phyloP scores from a whole-genome alignment of 768 basidiomycete genomes.

The Kwoniella sp. region DNA sequence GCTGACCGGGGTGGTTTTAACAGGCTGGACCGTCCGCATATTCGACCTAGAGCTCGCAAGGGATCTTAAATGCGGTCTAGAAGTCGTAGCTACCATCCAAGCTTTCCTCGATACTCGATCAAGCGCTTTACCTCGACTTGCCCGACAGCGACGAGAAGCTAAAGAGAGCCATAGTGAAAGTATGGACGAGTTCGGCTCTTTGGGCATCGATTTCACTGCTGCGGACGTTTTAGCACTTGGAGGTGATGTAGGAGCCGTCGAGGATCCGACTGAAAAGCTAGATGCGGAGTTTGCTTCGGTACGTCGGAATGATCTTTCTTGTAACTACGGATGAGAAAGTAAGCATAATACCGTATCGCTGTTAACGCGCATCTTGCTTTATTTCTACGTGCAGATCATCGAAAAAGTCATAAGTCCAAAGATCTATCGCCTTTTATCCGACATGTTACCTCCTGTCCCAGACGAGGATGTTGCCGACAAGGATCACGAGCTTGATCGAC shows the following conservation, averaged over 20 bases:
- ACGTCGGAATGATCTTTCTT: background rate
- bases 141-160: constrained; percentile 48
- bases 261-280: constrained; percentile 53
- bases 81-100: constrained; percentile 65
- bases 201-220: constrained; percentile 67
- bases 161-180: constrained; percentile 66
- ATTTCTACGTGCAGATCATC: constrained; percentile 59
- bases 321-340: too few species aligned
- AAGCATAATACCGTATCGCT: too few species aligned
- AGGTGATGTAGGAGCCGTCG: constrained; percentile 54
- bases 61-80: constrained; percentile 61
- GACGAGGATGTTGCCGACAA: constrained; percentile 20
- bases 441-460: constrained; percentile 57
- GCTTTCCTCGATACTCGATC: constrained; percentile 66
- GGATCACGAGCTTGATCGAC: constrained; percentile 37
- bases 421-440: constrained; percentile 64
- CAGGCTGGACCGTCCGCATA: constrained; percentile 66
- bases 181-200: constrained; percentile 70
- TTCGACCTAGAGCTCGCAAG: constrained; percentile 59
- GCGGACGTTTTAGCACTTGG: constrained; percentile 65
- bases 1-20: constrained; percentile 1
- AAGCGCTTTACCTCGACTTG: constrained; percentile 59
- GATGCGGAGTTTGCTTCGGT: constrained; percentile 60
- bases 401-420: constrained; percentile 61
- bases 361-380: too few species aligned